These are phyloP conservation scores for Apophysomyces variabilis DNA, from an alignment of 371 early-diverging fungal genomes.

Conservation along the genomic window DNA sequence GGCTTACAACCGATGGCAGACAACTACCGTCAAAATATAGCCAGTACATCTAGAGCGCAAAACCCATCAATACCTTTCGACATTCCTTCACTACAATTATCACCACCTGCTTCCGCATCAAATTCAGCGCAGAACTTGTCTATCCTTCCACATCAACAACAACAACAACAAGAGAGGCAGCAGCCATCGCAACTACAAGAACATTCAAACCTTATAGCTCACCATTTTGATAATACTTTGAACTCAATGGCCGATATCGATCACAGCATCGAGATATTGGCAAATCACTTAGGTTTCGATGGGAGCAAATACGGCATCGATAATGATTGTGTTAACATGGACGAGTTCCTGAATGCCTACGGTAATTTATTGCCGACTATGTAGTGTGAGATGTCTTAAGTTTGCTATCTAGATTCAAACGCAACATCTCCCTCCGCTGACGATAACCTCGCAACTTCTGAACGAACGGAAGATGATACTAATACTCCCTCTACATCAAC, in stretches of 20 bases:
- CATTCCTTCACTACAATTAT: conserved; percentile 1
- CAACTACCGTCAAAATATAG: neutral
- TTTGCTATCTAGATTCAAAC: neutral
- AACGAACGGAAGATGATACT: neutral
- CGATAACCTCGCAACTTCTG: neutral
- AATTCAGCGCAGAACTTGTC: neutral
- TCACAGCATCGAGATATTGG: conserved; percentile 22
- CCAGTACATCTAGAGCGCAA: neutral
- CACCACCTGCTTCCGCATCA: conserved; percentile 2
- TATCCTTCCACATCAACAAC: neutral
- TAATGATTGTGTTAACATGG: conserved; percentile 19
- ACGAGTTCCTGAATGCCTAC: conserved; percentile 24
- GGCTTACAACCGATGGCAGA: neutral
- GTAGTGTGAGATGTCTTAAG: neutral
- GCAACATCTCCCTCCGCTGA: neutral
- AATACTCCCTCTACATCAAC: neutral
- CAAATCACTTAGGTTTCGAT: conserved; percentile 25
- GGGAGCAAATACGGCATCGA: conserved; percentile 11
- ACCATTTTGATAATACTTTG: conserved; percentile 1
- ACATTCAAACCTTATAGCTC: conserved; percentile 10
- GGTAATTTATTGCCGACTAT: neutral
- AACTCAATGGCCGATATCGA: conserved; percentile 23
- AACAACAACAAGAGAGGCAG: neutral
- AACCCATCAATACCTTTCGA: neutral
- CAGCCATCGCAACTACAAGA: neutral